Evolutionary conservation across 345 rosid genomes (phyloP), one percentile per base, ranked within the genome.

Genomic region (Populus davidiana): DNA sequence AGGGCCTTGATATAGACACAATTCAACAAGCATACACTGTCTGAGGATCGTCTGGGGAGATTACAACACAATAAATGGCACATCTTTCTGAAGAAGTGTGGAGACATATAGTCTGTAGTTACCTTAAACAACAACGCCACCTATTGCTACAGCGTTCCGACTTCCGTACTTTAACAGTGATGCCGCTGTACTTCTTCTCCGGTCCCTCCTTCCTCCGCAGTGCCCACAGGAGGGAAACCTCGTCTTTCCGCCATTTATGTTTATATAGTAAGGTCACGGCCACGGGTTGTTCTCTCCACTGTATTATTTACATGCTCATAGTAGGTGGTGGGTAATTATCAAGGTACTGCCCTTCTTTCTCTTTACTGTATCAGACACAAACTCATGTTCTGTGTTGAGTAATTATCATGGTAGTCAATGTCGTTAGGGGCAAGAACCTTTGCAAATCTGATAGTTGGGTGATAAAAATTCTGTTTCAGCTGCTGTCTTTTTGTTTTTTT

Each of bases 21-120:
- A 96, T 96, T 72, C 99, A 89, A 81, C 99, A 96, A 86, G 90
- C 98, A 3, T 93, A 96, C 90, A 93, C 99, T 0, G 97, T 96
- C 83, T 93, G 83, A 86, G 77, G 77, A 64, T 38, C 12, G 21
- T 27, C 56, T 17, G 29, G 21, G 69, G 21, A 12, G 44, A 54
- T 33, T 41, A 50, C 39, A 56, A 50, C 31, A 44, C 69, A 74
- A 56, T 79, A 79, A 72, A 41, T 79, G 67, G 49, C 29, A 21
- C 36, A 35, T 70, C 78, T 63, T 77, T 14, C 56, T 25, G 33
- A 56, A 71, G 33, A 56, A 71, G 76, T 52, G n/a, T 38, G 39
- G 75, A 81, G 77, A 63, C 54, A 31, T 82, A 74, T 76, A 78
- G 71, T 71, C 74, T 59, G 61, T 49, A 74, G 77, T 44, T 74